Conservation (phyloP, 352 stramenopile genomes). For the Pythium plurisporium region DNA sequence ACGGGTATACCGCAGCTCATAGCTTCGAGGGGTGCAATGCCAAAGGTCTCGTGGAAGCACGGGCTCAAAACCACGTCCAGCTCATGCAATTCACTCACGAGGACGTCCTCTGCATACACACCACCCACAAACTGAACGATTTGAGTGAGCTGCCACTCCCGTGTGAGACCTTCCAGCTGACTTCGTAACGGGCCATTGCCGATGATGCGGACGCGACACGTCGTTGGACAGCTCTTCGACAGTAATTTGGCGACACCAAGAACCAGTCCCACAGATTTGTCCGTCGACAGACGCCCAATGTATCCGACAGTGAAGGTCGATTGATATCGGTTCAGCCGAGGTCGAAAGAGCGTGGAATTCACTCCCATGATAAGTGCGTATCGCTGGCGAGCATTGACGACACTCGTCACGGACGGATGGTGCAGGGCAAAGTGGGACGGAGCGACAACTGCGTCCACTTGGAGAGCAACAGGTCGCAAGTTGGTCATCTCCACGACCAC, state of each 20-base stretch:
- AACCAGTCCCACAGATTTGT: conserved; percentile 48
- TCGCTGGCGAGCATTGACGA: conserved; percentile 18
- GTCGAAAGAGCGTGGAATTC: conserved; percentile 32
- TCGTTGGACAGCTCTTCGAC: conserved; percentile 17
- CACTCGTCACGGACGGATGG: conserved; percentile 35
- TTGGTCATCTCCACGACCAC: conserved; percentile 56
- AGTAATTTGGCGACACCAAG: conserved; percentile 30
- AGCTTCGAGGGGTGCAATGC: conserved; percentile 48
- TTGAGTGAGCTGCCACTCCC: conserved; percentile 27
- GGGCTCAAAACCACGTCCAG: conserved; percentile 42
- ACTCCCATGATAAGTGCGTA: conserved; percentile 45
- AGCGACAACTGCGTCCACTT: conserved; percentile 45
- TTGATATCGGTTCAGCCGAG: not conserved
- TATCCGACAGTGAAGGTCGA: conserved; percentile 40
- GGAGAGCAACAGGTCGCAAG: conserved; percentile 28
- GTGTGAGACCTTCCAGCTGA: not conserved
- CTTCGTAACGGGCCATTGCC: conserved; percentile 20
- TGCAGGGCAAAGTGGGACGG: conserved; percentile 45
- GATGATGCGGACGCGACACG: conserved; percentile 27
- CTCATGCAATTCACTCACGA: conserved; percentile 28
- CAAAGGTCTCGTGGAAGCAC: conserved; percentile 46
- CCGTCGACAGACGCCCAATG: conserved; percentile 36
- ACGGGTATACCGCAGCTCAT: conserved; percentile 53
- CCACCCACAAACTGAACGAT: conserved; percentile 39
- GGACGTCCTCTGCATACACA: conserved; percentile 34